phyloP scores from a whole-genome alignment of 1,139 yeast genomes.

The Kazachstania sp. region DNA sequence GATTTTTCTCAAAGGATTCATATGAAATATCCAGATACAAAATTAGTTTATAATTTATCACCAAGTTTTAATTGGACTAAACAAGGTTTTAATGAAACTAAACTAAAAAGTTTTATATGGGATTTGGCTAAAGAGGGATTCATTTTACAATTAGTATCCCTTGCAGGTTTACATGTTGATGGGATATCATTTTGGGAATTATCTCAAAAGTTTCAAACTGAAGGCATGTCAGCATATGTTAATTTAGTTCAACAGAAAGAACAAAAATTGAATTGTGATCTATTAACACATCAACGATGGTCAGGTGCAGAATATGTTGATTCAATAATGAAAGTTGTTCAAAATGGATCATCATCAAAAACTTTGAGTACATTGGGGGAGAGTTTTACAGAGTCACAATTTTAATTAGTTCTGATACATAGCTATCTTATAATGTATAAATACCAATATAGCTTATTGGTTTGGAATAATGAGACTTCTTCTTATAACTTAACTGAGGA shows the following conservation, averaged over 20 bases:
- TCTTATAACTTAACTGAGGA: too few species aligned
- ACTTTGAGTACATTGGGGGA: constrained; percentile 39
- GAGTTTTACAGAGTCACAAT: constrained; percentile 40
- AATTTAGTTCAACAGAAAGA: constrained; percentile 43
- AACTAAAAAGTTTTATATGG: constrained; percentile 42
- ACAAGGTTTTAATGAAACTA: constrained; percentile 43
- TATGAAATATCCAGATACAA: constrained; percentile 41
- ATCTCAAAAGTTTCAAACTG: constrained; percentile 38
- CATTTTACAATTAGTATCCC: constrained; percentile 44
- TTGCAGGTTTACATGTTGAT: constrained; percentile 47
- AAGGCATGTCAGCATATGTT: constrained; percentile 53
- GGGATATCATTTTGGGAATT: constrained; percentile 45
- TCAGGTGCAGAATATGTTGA: constrained; percentile 50
- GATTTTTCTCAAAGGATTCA: constrained; percentile 42
- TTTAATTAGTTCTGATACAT: constrained; percentile 6
- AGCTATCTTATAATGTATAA: background rate
- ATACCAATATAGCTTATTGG: too few species aligned
- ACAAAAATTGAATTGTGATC: constrained; percentile 40
- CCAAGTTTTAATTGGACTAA: constrained; percentile 54
- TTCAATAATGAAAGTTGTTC: constrained; percentile 37
- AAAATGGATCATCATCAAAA: constrained; percentile 39
- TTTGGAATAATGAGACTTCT: too few species aligned
- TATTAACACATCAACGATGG: constrained; percentile 53
- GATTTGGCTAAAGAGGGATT: constrained; percentile 50
- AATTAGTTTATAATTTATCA: constrained; percentile 49